Evolutionary conservation across 306 rosid species (phyloP).

Genomic region (Fragaria iinumae): DNA sequence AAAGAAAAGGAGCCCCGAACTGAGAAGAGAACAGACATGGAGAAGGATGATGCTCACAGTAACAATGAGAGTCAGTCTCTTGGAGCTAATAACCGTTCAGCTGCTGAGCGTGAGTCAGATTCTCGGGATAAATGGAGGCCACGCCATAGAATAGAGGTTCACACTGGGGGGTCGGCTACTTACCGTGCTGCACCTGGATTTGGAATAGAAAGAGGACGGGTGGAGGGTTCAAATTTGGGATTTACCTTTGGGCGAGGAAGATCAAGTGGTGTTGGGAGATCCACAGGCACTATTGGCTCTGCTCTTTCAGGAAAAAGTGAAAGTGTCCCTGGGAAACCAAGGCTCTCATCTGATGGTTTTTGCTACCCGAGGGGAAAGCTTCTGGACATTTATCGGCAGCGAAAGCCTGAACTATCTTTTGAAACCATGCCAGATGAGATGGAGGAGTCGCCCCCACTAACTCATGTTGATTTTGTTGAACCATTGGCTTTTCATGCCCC

Average conservation of each 20-base stretch:
- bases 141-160: conserved; percentile 58
- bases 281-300: conserved; percentile 32
- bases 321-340: conserved; percentile 38
- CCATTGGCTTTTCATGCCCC: conserved; percentile 65
- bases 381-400: conserved; percentile 55
- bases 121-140: conserved; percentile 75
- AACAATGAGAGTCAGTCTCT: conserved; percentile 42
- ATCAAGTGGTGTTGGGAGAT: conserved; percentile 38
- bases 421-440: conserved; percentile 38
- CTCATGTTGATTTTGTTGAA: conserved; percentile 34
- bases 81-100: conserved; percentile 38
- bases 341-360: conserved; percentile 31
- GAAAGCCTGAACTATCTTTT: conserved; percentile 35
- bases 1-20: conserved; percentile 53
- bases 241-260: conserved; percentile 59
- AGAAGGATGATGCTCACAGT: conserved; percentile 45
- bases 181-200: conserved; percentile 65
- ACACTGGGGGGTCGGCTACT: conserved; percentile 41
- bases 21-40: conserved; percentile 50
- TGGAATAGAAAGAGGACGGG: conserved; percentile 50
- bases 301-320: conserved; percentile 30
- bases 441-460: conserved; percentile 41
- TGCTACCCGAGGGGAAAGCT: conserved; percentile 61
- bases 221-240: conserved; percentile 50
- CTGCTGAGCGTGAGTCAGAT: conserved; percentile 55